These are phyloP conservation scores for Oxytropis ochrocephala DNA, from an alignment of 306 rosid species.

Conservation along the genomic window DNA sequence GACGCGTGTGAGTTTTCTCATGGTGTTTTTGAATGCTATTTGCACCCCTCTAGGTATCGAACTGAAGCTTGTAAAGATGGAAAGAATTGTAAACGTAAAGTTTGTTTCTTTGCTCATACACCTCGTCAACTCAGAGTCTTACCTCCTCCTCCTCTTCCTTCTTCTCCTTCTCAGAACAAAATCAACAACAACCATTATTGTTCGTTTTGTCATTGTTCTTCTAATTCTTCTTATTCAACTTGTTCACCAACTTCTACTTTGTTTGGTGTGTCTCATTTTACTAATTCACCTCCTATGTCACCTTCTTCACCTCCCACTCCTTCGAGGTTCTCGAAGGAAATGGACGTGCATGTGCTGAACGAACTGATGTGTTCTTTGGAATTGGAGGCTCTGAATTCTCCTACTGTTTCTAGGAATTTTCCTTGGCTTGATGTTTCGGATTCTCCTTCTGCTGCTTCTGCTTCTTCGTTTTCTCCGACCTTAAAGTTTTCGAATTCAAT, in stretches of 20 bases:
- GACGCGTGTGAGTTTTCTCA: constrained; percentile 79
- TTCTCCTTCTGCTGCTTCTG: not conserved
- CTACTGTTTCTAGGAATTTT: not conserved
- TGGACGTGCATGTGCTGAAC: constrained; percentile 21
- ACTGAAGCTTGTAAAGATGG: constrained; percentile 97
- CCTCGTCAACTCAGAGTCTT: constrained; percentile 65
- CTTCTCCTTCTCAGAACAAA: not conserved
- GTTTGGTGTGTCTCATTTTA: constrained; percentile 52
- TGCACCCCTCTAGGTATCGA: constrained; percentile 86
- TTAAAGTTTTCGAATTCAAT: not conserved
- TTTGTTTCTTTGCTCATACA: constrained; percentile 88
- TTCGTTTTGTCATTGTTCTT: constrained; percentile 32
- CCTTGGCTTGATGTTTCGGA: constrained; percentile 40
- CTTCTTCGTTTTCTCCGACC: constrained; percentile 9
- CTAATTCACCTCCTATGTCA: constrained; percentile 59
- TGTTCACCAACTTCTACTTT: constrained; percentile 80
- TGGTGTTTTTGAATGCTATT: constrained; percentile 90
- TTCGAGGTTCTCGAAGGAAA: constrained; percentile 19
- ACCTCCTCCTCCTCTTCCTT: constrained; percentile 18
- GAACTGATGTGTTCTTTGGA: constrained; percentile 63
- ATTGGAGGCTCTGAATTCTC: constrained; percentile 49
- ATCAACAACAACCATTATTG: constrained; percentile 29
- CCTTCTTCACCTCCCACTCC: constrained; percentile 47
- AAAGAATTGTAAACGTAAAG: constrained; percentile 68
- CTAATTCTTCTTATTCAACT: not conserved